Percentiles rank a stretch among this genome's conserved stretches.
Evolutionary conservation across 2,329 filamentous ascomycete species (phyloP).

Genomic region (Hymenoscyphus fraxineus): DNA sequence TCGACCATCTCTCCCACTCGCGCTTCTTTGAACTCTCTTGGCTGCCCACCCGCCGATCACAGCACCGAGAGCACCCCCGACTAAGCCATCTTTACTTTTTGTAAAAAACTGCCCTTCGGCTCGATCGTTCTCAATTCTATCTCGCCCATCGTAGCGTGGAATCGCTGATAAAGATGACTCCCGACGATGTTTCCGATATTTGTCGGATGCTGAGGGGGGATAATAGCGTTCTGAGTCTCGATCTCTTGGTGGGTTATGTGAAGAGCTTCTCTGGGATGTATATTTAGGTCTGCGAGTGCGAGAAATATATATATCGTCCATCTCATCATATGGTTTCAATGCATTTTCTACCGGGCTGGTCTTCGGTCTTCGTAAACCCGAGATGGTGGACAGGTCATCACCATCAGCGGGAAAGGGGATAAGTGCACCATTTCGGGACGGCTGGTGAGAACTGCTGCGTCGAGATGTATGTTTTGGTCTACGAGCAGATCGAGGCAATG

Average conservation of each 20-base stretch:
- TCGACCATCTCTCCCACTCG: conserved; percentile 1
- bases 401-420: not conserved
- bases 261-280: conserved; percentile 9
- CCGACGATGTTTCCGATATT: not conserved
- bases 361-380: not conserved
- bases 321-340: conserved; percentile 6
- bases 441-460: conserved; percentile 13
- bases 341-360: not conserved
- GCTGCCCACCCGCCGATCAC: conserved; percentile 13
- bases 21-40: conserved; percentile 4
- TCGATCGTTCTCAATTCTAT: not conserved
- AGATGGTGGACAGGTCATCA: not conserved
- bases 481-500: not conserved
- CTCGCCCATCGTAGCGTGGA: not conserved
- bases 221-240: conserved; percentile 1
- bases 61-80: conserved; percentile 12
- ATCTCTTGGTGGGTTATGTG: conserved; percentile 1
- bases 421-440: not conserved
- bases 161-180: not conserved
- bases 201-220: not conserved
- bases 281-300: conserved; percentile 3
- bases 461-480: conserved; percentile 8
- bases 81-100: conserved; percentile 11
- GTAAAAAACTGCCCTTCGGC: conserved; percentile 9
- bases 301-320: not conserved